Percentiles rank a stretch among this genome's conserved stretches.
These are phyloP conservation scores for Barnettozyma californica DNA, from an alignment of 805 yeast genomes.

Conservation along the genomic window DNA sequence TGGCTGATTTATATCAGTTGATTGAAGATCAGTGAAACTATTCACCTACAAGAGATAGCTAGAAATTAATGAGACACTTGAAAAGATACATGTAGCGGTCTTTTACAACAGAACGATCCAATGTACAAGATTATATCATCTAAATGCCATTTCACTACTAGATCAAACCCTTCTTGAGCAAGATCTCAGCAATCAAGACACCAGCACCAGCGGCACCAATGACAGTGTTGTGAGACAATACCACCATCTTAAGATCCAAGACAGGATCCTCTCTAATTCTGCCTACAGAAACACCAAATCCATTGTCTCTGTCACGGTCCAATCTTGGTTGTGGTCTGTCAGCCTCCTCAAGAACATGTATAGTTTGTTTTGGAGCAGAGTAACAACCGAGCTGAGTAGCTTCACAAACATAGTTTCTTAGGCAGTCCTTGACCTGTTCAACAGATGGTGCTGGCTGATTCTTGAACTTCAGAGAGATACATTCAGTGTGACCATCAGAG, in stretches of 20 bases:
- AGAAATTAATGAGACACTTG: background rate
- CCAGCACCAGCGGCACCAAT: constrained; percentile 99
- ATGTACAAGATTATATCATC: background rate
- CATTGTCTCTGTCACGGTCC: constrained; percentile 92
- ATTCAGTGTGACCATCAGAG: constrained; percentile 96
- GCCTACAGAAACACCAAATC: constrained; percentile 93
- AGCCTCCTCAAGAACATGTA: constrained; percentile 83
- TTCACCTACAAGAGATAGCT: background rate
- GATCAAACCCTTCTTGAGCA: constrained; percentile 69
- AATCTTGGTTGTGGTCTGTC: constrained; percentile 98
- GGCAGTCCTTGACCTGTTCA: constrained; percentile 66
- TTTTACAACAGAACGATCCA: background rate
- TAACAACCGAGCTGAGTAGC: constrained; percentile 75
- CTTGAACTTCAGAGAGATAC: constrained; percentile 81
- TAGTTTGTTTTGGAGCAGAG: constrained; percentile 90
- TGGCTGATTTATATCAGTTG: constrained; percentile 19
- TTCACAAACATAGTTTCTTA: constrained; percentile 76
- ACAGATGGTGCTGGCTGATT: constrained; percentile 80
- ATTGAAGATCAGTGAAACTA: constrained; percentile 15
- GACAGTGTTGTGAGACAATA: constrained; percentile 93
- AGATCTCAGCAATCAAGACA: constrained; percentile 86
- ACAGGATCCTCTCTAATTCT: constrained; percentile 91
- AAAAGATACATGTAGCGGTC: background rate
- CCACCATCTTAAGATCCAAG: constrained; percentile 92
- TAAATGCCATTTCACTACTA: background rate